Base-by-base conservation (phyloP, 2,329 filamentous ascomycete species). In the Ascochyta pisi region DNA sequence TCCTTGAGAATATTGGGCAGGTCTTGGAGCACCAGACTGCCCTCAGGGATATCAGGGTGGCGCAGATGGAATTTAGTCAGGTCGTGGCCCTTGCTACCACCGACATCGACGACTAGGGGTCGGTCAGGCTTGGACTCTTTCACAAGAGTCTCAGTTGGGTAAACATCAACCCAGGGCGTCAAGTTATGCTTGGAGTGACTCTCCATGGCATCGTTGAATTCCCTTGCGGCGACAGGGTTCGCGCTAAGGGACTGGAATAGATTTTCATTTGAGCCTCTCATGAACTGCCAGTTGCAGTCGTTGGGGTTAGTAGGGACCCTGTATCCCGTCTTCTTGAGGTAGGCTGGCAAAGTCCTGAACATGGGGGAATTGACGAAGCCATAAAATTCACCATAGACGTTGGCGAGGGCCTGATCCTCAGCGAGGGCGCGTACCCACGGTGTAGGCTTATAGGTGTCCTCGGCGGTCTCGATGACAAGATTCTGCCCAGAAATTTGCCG, bases 1-100 rank as follows among this genome's bases (percentile, higher is more conserved):
- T 55, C 46, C 35, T 50, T 55, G 35, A 55, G 52, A 41, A 55
- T 55, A 41, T 50, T 29, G 40, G 52, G 52, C 19, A 55, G 52
- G 55, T 82, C 80, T 57, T 82, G 76, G 5, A 82, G 63, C n/a
- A 81, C 65, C 8, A 80, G 59, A 13, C 70, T 65, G 0, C 74
- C 73, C 3, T 68, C 48, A 12, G 75, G 74, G 46, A 55, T 50
- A 46, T 50, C 46, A 42, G 52, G 52, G 41, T 55, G 46, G 41
- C 52, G 52, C 52, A 50, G 35, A 55, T 55, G 52, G 46, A 70
- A 73, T 34, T 65, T 69, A 22, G 62, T 60, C 44, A 71, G 70
- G 44, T 77, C 74, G n/a, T 80, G 74, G 1, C 78, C 78, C 10
- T 69, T 65, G 3, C 73, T 74, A 43, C 79, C 77, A 12, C 77